Conservation (phyloP, 768 basidiomycete species). For the Hygrophorus pudorinus region DNA sequence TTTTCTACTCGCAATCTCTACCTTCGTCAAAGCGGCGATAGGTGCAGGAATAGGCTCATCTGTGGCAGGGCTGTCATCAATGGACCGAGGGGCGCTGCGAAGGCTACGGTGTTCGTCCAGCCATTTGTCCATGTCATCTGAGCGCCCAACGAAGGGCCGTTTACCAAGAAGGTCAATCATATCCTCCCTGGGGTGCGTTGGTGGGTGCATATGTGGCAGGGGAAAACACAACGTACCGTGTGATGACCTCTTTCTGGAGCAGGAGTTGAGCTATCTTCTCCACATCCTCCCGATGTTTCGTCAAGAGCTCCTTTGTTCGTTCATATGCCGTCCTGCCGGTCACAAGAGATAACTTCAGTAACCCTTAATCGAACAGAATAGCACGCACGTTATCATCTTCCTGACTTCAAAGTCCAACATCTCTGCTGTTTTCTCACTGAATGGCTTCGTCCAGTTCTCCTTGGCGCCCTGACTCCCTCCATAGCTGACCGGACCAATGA, state of each 20-base stretch:
- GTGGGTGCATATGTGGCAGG: background rate
- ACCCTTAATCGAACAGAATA: conserved; percentile 1
- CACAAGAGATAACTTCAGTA: background rate
- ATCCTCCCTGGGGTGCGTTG: conserved; percentile 49
- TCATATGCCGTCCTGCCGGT: conserved; percentile 57
- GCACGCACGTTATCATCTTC: conserved; percentile 79
- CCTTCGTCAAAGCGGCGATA: background rate
- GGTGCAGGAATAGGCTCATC: conserved; percentile 3
- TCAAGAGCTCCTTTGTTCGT: conserved; percentile 75
- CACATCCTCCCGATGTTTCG: conserved; percentile 73
- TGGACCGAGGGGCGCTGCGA: conserved; percentile 54
- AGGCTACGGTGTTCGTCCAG: conserved; percentile 66
- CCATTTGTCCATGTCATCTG: conserved; percentile 97
- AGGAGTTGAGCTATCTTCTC: conserved; percentile 89
- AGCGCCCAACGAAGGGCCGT: conserved; percentile 65
- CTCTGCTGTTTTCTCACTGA: conserved; percentile 95
- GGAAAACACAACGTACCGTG: conserved; percentile 45
- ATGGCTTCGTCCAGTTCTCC: conserved; percentile 93
- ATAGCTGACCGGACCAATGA: conserved; percentile 94
- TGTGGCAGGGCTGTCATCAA: conserved; percentile 25
- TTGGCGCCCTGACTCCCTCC: conserved; percentile 78
- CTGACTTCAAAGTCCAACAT: conserved; percentile 87
- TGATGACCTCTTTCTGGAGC: conserved; percentile 93
- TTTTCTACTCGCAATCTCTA: too few species aligned
- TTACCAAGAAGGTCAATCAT: conserved; percentile 80